Conservation (phyloP, 2,329 filamentous ascomycete genomes). For the Alternaria ventricosa region DNA sequence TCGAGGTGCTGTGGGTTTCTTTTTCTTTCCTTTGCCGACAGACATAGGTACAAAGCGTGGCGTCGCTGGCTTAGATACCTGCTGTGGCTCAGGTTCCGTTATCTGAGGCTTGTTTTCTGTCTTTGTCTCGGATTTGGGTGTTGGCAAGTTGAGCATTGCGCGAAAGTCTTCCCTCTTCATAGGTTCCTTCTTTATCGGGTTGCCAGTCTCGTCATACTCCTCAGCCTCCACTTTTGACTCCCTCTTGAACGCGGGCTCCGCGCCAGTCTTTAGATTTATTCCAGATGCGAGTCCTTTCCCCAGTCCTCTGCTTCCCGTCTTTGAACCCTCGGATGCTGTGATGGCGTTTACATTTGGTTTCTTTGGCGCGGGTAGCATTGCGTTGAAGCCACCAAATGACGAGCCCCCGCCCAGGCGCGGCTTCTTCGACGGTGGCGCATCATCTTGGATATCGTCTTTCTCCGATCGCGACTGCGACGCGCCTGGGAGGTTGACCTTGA, state of each 20-base stretch:
- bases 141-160: slow-evolving; percentile 44
- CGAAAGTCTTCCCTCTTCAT: slow-evolving; percentile 42
- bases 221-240: slow-evolving; percentile 53
- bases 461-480: slow-evolving; percentile 51
- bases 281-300: slow-evolving; percentile 58
- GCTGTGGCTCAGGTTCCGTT: slow-evolving; percentile 48
- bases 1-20: slow-evolving; percentile 25
- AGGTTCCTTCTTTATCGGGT: slow-evolving; percentile 34
- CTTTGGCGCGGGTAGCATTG: slow-evolving; percentile 86
- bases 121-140: slow-evolving; percentile 32
- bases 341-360: slow-evolving; percentile 44
- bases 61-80: slow-evolving; percentile 75
- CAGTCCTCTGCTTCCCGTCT: slow-evolving; percentile 41
- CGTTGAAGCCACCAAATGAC: slow-evolving; percentile 81
- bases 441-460: slow-evolving; percentile 51
- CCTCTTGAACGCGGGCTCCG: slow-evolving; percentile 80
- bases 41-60: slow-evolving; percentile 87
- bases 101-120: slow-evolving; percentile 35
- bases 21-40: slow-evolving; percentile 73
- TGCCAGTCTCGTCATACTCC: slow-evolving; percentile 47
- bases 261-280: slow-evolving; percentile 81
- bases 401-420: slow-evolving; percentile 67
- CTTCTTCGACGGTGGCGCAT: slow-evolving; percentile 70
- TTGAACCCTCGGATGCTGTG: slow-evolving; percentile 31
- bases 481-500: slow-evolving; percentile 77